Percentiles rank a stretch among this genome's conserved stretches.
These are phyloP conservation scores for Cynara cardunculus DNA, from an alignment of 129 eudicot genomes.

Conservation along the genomic window DNA sequence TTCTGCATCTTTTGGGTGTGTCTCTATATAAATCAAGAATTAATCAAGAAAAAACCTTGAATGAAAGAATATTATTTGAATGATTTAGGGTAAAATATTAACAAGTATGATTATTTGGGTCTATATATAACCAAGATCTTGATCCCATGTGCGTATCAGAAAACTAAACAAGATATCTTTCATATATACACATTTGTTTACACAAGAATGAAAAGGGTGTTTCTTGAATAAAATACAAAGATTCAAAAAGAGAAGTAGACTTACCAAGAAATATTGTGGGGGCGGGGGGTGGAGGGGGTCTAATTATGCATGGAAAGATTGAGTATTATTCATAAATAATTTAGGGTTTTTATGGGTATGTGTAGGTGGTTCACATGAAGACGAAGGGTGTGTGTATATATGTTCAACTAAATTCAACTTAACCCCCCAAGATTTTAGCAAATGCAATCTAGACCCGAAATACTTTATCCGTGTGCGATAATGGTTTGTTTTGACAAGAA, in stretches of 20 bases:
- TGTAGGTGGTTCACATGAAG: constrained; percentile 41
- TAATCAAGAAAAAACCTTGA: constrained; percentile 18
- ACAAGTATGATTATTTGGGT: constrained; percentile 25
- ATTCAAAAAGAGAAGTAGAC: constrained; percentile 36
- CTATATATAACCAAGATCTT: constrained; percentile 32
- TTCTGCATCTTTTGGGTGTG: constrained; percentile 17
- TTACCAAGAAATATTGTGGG: constrained; percentile 23
- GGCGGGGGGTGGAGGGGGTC: neutral
- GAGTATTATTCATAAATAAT: constrained; percentile 19
- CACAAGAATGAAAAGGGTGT: constrained; percentile 33
- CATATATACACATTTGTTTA: constrained; percentile 22
- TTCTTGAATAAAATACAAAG: constrained; percentile 27
- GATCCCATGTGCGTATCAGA: constrained; percentile 14
- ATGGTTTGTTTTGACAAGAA: neutral
- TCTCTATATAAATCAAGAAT: constrained; percentile 29
- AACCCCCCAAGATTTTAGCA: constrained; percentile 31
- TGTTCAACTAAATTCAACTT: constrained; percentile 30
- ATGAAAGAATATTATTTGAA: constrained; percentile 37
- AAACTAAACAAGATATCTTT: constrained; percentile 19
- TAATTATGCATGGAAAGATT: constrained; percentile 30
- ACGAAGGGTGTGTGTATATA: constrained; percentile 21
- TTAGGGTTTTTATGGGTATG: constrained; percentile 36
- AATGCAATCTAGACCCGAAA: constrained; percentile 23
- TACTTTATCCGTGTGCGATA: constrained; percentile 11
- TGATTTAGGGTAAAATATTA: constrained; percentile 34